Conservation (phyloP, 2,329 filamentous ascomycete genomes). For the Gyromitra esculenta region DNA sequence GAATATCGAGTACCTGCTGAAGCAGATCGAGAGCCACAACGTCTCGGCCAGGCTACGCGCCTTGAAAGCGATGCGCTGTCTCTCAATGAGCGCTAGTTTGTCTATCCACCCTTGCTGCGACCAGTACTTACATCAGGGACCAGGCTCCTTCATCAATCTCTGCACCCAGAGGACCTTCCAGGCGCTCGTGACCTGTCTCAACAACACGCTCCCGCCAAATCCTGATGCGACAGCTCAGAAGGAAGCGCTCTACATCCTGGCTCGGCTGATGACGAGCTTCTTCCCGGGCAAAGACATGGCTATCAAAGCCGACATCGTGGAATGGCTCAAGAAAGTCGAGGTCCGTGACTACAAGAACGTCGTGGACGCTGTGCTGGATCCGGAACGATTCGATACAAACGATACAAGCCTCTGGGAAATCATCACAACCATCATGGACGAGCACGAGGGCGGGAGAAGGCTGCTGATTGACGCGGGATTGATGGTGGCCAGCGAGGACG, state of each 20-base stretch:
- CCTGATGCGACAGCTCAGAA: slow-evolving; percentile 41
- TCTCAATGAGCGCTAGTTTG: slow-evolving; percentile 44
- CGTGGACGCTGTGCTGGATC: slow-evolving; percentile 38
- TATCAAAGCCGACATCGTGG: slow-evolving; percentile 50
- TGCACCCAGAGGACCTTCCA: slow-evolving; percentile 44
- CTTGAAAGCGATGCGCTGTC: slow-evolving; percentile 49
- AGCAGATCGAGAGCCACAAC: slow-evolving; percentile 36
- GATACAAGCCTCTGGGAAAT: slow-evolving; percentile 37
- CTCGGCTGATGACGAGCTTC: slow-evolving; percentile 49
- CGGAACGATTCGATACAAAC: slow-evolving; percentile 22
- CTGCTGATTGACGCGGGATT: slow-evolving; percentile 38
- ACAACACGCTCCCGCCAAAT: slow-evolving; percentile 29
- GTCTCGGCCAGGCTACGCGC: slow-evolving; percentile 29
- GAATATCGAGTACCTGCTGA: slow-evolving; percentile 47
- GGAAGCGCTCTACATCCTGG: slow-evolving; percentile 51
- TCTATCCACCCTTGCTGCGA: slow-evolving; percentile 10
- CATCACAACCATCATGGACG: slow-evolving; percentile 24
- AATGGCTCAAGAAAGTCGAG: slow-evolving; percentile 45
- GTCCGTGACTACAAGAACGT: slow-evolving; percentile 33
- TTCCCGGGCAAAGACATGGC: slow-evolving; percentile 42
- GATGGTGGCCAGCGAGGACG: background rate
- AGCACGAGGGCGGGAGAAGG: slow-evolving; percentile 18
- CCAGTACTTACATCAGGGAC: background rate
- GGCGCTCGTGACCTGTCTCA: slow-evolving; percentile 48
- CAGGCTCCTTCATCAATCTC: slow-evolving; percentile 46